Conservation (phyloP, 352 stramenopile species). For the Globisporangium cylindrosporum region DNA sequence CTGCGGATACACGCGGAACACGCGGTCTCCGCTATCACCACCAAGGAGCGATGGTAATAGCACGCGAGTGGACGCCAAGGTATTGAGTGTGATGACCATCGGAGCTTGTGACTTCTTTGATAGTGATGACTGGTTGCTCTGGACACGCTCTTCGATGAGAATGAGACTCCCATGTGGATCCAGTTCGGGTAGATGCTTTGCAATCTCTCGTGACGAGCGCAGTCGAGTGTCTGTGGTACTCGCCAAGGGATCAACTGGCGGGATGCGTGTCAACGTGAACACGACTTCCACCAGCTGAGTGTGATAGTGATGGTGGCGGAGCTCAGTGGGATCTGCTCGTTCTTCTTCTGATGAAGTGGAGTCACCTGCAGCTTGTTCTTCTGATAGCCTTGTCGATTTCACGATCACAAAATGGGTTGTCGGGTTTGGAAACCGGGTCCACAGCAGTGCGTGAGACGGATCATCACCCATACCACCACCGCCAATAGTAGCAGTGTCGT, state of each 20-base stretch:
- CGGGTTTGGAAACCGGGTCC: slow-evolving; percentile 36
- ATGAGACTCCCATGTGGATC: slow-evolving; percentile 49
- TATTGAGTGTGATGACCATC: slow-evolving; percentile 36
- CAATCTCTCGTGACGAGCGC: slow-evolving; percentile 1
- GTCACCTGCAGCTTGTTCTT: slow-evolving; percentile 25
- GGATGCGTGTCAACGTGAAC: slow-evolving; percentile 39
- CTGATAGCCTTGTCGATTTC: slow-evolving; percentile 12
- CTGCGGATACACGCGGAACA: slow-evolving; percentile 54
- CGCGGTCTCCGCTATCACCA: slow-evolving; percentile 16
- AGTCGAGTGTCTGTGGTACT: slow-evolving; percentile 16
- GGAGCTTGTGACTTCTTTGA: slow-evolving; percentile 11
- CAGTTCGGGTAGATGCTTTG: slow-evolving; percentile 22
- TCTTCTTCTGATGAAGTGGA: slow-evolving; percentile 10
- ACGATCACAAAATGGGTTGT: slow-evolving; percentile 39
- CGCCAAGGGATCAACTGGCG: slow-evolving; percentile 11
- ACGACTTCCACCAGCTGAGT: slow-evolving; percentile 22
- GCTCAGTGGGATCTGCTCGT: neutral
- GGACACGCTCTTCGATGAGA: slow-evolving; percentile 38
- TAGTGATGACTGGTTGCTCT: neutral
- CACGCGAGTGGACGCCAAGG: slow-evolving; percentile 30
- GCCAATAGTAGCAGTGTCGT: slow-evolving; percentile 12
- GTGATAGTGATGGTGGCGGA: neutral
- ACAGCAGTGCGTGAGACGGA: slow-evolving; percentile 1
- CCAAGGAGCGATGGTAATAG: slow-evolving; percentile 19
- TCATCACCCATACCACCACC: slow-evolving; percentile 4